Evolutionary conservation across 2,329 filamentous ascomycete genomes (phyloP).

Genomic region (Ambrosiella beaveri): DNA sequence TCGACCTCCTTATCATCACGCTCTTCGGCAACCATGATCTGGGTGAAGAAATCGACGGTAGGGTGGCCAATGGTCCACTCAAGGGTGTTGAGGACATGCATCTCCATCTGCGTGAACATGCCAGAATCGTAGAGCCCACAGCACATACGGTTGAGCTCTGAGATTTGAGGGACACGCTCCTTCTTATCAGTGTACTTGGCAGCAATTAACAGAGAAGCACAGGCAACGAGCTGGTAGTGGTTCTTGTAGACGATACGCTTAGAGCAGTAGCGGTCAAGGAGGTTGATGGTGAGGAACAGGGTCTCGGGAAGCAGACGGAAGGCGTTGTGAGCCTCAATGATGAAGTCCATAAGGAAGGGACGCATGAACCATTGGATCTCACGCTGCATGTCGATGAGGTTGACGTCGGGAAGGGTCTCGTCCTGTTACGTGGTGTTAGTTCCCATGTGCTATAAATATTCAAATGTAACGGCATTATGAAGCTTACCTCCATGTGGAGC

Average conservation of each 20-base stretch:
- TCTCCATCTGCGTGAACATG: constrained; percentile 99
- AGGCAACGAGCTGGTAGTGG: constrained; percentile 95
- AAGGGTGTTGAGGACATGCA: constrained; percentile 94
- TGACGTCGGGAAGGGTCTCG: constrained; percentile 86
- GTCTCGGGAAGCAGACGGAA: constrained; percentile 91
- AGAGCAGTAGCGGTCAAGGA: constrained; percentile 94
- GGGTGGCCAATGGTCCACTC: constrained; percentile 94
- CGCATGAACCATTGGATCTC: constrained; percentile 99
- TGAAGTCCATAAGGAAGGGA: constrained; percentile 92
- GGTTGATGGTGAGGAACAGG: constrained; percentile 87
- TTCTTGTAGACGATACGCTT: constrained; percentile 97
- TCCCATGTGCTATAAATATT: background rate
- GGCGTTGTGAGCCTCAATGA: constrained; percentile 89
- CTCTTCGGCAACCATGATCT: constrained; percentile 71
- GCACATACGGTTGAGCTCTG: constrained; percentile 97
- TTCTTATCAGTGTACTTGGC: constrained; percentile 99
- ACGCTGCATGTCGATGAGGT: constrained; percentile 95
- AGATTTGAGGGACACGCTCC: constrained; percentile 91
- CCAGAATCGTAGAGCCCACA: constrained; percentile 95
- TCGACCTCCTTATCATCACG: constrained; percentile 69
- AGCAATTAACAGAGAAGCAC: constrained; percentile 85
- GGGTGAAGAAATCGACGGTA: constrained; percentile 84
- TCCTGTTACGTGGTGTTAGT: constrained; percentile 25
- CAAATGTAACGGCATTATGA: background rate
- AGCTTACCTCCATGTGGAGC: constrained; percentile 72